phyloP scores from a whole-genome alignment of 2,329 filamentous ascomycete genomes.

The Aspergillus tubingensis region DNA sequence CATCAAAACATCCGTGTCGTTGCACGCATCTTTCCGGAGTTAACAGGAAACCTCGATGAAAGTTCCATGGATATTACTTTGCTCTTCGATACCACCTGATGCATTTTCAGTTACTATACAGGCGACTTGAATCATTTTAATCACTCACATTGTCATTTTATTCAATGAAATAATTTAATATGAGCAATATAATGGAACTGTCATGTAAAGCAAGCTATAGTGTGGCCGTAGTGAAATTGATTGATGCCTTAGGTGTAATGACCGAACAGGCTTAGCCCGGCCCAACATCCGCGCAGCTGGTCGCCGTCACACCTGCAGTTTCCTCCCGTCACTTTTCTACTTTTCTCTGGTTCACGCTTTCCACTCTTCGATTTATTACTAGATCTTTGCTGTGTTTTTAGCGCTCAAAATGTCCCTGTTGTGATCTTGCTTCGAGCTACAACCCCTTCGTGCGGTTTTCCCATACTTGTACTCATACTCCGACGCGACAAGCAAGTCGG shows the following conservation, averaged over 20 bases:
- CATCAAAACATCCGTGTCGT: neutral
- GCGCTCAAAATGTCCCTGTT: neutral
- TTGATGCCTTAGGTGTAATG: slow-evolving; percentile 8
- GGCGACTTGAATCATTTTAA: neutral
- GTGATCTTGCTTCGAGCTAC: neutral
- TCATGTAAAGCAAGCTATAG: neutral
- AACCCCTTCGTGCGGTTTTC: neutral
- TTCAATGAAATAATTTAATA: neutral
- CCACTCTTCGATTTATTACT: neutral
- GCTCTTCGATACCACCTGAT: neutral
- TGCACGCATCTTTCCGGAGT: neutral
- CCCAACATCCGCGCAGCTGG: neutral
- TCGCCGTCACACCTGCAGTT: neutral
- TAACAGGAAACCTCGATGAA: neutral
- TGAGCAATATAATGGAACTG: neutral
- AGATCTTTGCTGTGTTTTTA: neutral
- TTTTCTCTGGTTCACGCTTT: slow-evolving; percentile 2
- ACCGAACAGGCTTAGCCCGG: slow-evolving; percentile 13
- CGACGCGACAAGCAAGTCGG: neutral
- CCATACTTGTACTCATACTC: neutral
- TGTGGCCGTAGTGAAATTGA: neutral
- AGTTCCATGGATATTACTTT: neutral
- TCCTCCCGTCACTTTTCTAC: slow-evolving; percentile 6
- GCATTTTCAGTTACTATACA: neutral
- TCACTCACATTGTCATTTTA: neutral